These are phyloP conservation scores for Dysphania ambrosioides DNA, from an alignment of 148 eudicot genomes.

Conservation along the genomic window DNA sequence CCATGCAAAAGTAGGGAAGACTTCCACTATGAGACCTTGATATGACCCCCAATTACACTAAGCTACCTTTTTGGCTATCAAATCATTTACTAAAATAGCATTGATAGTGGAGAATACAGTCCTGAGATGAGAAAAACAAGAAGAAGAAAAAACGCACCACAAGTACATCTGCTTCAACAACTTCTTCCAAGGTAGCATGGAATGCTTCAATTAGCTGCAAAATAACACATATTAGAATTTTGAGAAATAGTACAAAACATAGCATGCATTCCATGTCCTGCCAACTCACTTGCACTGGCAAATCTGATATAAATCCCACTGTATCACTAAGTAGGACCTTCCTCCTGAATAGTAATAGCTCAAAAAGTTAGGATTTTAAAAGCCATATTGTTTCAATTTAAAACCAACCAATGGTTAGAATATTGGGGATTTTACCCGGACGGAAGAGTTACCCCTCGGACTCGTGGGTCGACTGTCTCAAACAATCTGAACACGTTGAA, in stretches of 20 bases:
- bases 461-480: slow-evolving; percentile 91
- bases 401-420: slow-evolving; percentile 4
- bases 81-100: neutral
- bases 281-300: slow-evolving; percentile 76
- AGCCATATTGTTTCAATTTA: neutral
- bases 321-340: slow-evolving; percentile 89
- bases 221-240: slow-evolving; percentile 1
- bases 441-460: slow-evolving; percentile 77
- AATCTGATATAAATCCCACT: slow-evolving; percentile 94
- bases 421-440: slow-evolving; percentile 58
- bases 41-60: neutral
- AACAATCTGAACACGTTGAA: slow-evolving; percentile 58
- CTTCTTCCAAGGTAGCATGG: slow-evolving; percentile 98
- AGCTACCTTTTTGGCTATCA: neutral
- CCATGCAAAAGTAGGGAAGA: too few species aligned
- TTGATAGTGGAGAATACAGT: neutral
- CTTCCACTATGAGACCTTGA: neutral
- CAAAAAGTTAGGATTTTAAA: slow-evolving; percentile 16
- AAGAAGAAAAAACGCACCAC: slow-evolving; percentile 57
- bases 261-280: slow-evolving; percentile 4
- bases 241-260: neutral
- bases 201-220: slow-evolving; percentile 88
- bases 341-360: slow-evolving; percentile 48
- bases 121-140: too few species aligned
- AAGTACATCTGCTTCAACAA: slow-evolving; percentile 90